Conservation (phyloP, 495 filamentous ascomycete genomes). For the Aspergillus sclerotioniger region DNA sequence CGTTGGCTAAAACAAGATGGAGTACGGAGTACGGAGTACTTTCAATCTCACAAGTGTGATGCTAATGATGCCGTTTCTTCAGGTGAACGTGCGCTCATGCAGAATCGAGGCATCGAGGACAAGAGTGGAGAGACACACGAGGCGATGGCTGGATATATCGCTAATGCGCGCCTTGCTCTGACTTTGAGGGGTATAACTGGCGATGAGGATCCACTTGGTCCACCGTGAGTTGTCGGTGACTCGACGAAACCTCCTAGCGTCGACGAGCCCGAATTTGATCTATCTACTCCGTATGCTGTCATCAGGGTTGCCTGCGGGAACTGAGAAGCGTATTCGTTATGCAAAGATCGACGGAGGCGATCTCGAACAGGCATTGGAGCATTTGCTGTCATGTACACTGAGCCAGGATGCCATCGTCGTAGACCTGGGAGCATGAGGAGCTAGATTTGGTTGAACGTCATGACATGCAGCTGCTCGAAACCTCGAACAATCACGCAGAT, state of each 20-base stretch:
- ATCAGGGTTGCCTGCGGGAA: neutral
- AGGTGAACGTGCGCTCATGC: constrained; percentile 2
- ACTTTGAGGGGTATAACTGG: neutral
- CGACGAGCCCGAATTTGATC: neutral
- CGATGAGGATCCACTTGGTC: neutral
- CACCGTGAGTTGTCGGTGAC: neutral
- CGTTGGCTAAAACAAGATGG: neutral
- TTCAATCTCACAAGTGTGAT: neutral
- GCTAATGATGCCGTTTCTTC: neutral
- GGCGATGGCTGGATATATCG: neutral
- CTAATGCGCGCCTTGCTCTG: neutral
- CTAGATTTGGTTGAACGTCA: no score
- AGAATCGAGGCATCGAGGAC: neutral
- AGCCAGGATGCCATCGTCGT: neutral
- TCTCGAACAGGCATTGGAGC: neutral
- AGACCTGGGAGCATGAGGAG: neutral
- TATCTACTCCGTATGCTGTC: neutral
- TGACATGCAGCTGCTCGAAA: no score
- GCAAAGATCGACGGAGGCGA: neutral
- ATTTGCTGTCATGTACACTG: neutral
- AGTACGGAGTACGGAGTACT: no score
- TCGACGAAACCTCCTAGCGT: neutral
- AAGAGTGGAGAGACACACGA: constrained; percentile 3
- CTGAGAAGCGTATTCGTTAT: neutral
- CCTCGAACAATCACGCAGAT: neutral